Evolutionary conservation across 2,329 filamentous ascomycete species (phyloP).

Genomic region (Sclerotinia trifoliorum): DNA sequence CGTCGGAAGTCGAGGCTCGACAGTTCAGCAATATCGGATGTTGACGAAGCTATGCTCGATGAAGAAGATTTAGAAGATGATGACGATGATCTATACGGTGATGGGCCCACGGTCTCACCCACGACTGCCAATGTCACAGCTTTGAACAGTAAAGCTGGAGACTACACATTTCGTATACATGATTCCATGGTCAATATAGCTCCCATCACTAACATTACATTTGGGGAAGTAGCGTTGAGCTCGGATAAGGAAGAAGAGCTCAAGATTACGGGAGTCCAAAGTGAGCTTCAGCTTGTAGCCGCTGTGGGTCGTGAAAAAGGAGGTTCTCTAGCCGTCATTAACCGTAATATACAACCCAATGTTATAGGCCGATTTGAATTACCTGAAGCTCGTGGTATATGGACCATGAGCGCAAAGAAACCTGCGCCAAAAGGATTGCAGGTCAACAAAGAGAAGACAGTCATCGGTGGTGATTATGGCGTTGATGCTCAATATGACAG

Average conservation of each 20-base stretch:
- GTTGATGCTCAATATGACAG: conserved; percentile 66
- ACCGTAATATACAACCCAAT: conserved; percentile 72
- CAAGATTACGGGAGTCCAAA: conserved; percentile 49
- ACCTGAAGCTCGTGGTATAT: conserved; percentile 71
- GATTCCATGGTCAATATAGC: conserved; percentile 76
- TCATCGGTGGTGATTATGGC: conserved; percentile 53
- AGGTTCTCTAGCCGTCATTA: conserved; percentile 72
- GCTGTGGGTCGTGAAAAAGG: conserved; percentile 63
- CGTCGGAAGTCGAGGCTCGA: conserved; percentile 64
- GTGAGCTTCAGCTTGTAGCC: conserved; percentile 58
- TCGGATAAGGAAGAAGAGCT: conserved; percentile 48
- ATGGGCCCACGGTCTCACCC: conserved; percentile 48
- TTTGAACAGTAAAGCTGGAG: conserved; percentile 52
- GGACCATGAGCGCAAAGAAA: conserved; percentile 74
- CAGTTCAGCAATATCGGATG: conserved; percentile 43
- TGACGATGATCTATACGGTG: conserved; percentile 61
- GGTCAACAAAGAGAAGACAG: conserved; percentile 47
- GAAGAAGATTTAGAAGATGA: conserved; percentile 54
- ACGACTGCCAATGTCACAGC: conserved; percentile 41
- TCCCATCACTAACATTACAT: conserved; percentile 71
- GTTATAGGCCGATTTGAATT: conserved; percentile 70
- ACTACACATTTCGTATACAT: conserved; percentile 72
- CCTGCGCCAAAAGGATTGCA: conserved; percentile 61
- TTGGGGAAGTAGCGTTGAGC: conserved; percentile 56
- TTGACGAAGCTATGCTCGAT: conserved; percentile 55